A percentile compares a stretch with the other conserved stretches of the same genome.
phyloP scores from a whole-genome alignment of 2,329 filamentous ascomycete genomes.

The Pseudogymnoascus sp. region DNA sequence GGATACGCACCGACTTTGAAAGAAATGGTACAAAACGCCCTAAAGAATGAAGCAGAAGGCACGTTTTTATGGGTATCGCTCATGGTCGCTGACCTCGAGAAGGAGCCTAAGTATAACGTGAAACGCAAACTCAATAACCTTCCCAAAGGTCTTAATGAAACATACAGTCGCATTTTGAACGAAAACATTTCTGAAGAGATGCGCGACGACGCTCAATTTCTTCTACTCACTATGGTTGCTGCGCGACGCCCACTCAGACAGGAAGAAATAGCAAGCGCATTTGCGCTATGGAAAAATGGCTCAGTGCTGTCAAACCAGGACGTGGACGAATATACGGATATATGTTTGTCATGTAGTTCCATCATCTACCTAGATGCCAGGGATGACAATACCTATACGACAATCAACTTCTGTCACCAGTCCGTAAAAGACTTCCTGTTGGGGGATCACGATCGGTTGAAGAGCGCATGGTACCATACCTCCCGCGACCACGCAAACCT shows the following conservation, averaged over 20 bases:
- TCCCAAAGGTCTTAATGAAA: background rate
- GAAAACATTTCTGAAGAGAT: background rate
- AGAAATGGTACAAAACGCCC: background rate
- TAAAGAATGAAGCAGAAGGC: background rate
- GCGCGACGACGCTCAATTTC: background rate
- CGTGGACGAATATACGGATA: background rate
- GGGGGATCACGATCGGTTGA: background rate
- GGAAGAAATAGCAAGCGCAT: background rate
- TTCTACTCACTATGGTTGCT: background rate
- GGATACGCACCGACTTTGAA: background rate
- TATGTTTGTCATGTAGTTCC: background rate
- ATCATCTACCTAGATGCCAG: background rate
- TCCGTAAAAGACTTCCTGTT: background rate
- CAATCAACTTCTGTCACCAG: background rate
- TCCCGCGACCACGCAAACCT: background rate
- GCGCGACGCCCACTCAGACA: background rate
- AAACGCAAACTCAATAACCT: background rate
- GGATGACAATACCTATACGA: background rate
- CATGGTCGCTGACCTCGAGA: background rate
- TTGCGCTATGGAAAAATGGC: background rate
- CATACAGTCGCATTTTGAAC: background rate
- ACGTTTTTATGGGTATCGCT: background rate
- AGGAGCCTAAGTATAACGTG: background rate
- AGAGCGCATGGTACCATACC: background rate
- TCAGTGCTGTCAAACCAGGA: background rate